Base-by-base conservation (phyloP, 257 asterid species). In the Leonotis leonurus region DNA sequence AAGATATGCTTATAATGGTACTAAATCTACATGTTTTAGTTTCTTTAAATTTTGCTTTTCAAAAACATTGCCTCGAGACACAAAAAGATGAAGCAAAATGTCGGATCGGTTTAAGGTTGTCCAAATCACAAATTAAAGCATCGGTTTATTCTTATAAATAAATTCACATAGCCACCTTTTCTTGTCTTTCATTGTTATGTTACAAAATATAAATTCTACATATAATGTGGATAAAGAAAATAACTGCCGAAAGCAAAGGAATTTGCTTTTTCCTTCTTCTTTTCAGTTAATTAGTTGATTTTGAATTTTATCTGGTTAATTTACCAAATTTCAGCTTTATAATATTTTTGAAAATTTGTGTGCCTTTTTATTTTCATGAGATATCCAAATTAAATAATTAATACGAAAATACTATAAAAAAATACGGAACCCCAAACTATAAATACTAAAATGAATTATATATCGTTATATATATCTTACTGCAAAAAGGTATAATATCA, bases 41-140 rank as follows among this genome's bases (percentile, higher is more conserved):
- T 51, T 57, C 30, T 16, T n/a, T 53, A 37, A 50, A 65, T 27
- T 52, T 39, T 54, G 39, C 53, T 43, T 72, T 67, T 33, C 35
- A 0, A 50, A 51, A 41, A 41, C 64, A 78, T 67, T 70, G 64
- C 78, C 83, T 74, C 59, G 63, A 71, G 71, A 67, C 78, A 13
- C 66, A 65, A 44, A 73, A 66, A 67, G 44, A 36, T 33, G 63
- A 55, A 51, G 18, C 6, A 18, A 62, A 73, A 69, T 30, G 54
- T 18, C 48, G 12, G 73, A 25, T n/a, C 35, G 6, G 18, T 43
- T 56, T 64, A 54, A 53, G 45, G 54, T 67, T 56, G 49, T 53
- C 70, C 59, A n/a, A 25, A 44, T 8, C 65, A 43, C 69, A 56
- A 57, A 57, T 21, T 37, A 57, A 75, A 64, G 75, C 35, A 63